Base-by-base conservation (phyloP, 495 filamentous ascomycete species). In the Tuber brumale region DNA sequence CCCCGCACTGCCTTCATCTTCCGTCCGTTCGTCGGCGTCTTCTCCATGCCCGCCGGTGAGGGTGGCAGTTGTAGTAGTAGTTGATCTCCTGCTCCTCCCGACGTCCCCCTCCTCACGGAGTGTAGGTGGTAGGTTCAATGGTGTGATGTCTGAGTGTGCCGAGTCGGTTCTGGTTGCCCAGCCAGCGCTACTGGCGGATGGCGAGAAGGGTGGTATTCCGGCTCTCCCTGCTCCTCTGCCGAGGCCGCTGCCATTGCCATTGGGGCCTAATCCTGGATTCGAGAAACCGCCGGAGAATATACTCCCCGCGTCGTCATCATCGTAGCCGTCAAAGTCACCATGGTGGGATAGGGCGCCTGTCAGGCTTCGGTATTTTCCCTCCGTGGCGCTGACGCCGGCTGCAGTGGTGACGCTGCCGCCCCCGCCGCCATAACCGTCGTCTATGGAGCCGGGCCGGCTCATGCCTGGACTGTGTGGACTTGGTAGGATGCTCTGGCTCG, bases 281-380 rank as follows among this genome's bases (percentile, higher is more conserved):
- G 81, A 76, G 82, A 83, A 83, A 14, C 81, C 78, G 14, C 81
- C 81, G 71, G 81, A 82, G 71, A 83, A 83, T 72, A 83, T 81
- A 74, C 81, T 83, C 70, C 80, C 74, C 72, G 71, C 76, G 74
- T 83, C 81, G 18, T 82, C 81, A 75, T 83, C 81, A 51, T 81
- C 81, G 73, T 74, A 77, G 37, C 82, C 81, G 69, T 82, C 80
- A 75, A 72, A 80, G 76, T 82, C 80, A 19, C 74, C 77, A 39
- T 45, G 72, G 9, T 80, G 77, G 43, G 73, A 78, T 46, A 83
- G 69, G 45, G 81, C 73, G 21, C 75, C 77, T 41, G 81, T 82
- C 41, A 83, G 46, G 37, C 75, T 78, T 72, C 75, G 81, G 57
- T 83, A 83, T 75, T 81, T 83, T 1, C 81, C 78, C n/a, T 82